A percentile compares a stretch with the other conserved stretches of the same genome.
Evolutionary conservation across 352 stramenopile genomes (phyloP).

Genomic region (Pythium angustatum): DNA sequence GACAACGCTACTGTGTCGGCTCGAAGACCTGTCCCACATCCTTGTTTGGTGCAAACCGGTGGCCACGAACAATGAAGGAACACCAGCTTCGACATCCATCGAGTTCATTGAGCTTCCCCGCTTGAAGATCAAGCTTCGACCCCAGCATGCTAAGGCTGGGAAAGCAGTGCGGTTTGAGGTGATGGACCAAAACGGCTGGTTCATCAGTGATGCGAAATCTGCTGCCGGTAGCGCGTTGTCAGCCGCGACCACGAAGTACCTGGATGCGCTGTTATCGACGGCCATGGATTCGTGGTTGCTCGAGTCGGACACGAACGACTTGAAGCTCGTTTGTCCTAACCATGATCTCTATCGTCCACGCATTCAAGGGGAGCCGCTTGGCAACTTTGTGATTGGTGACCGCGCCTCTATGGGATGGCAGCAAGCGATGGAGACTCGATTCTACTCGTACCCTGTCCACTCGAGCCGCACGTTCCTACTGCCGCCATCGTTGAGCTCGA

Average conservation of each 20-base stretch:
- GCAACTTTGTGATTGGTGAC: slow-evolving; percentile 73
- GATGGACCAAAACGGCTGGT: slow-evolving; percentile 84
- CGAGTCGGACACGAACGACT: slow-evolving; percentile 76
- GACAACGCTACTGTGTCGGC: slow-evolving; percentile 88
- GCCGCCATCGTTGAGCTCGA: slow-evolving; percentile 95
- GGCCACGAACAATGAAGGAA: slow-evolving; percentile 22
- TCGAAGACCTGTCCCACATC: slow-evolving; percentile 98
- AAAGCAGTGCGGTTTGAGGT: slow-evolving; percentile 57
- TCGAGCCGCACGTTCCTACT: slow-evolving; percentile 94
- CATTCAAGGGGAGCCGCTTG: slow-evolving; percentile 80
- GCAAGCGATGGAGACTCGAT: slow-evolving; percentile 90
- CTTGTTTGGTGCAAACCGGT: slow-evolving; percentile 93
- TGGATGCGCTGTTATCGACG: slow-evolving; percentile 49
- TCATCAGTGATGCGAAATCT: slow-evolving; percentile 60
- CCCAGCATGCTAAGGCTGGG: slow-evolving; percentile 46
- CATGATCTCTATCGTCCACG: slow-evolving; percentile 81
- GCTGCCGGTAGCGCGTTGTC: slow-evolving; percentile 14
- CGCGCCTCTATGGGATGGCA: slow-evolving; percentile 81
- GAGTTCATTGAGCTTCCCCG: slow-evolving; percentile 97
- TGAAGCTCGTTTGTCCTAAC: slow-evolving; percentile 79
- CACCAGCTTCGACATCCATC: slow-evolving; percentile 52
- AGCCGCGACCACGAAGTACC: slow-evolving; percentile 44
- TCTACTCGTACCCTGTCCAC: slow-evolving; percentile 98
- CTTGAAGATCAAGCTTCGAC: slow-evolving; percentile 95
- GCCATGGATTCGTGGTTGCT: slow-evolving; percentile 69